phyloP scores from a whole-genome alignment of 2,329 filamentous ascomycete genomes.

The Exophiala mesophila region DNA sequence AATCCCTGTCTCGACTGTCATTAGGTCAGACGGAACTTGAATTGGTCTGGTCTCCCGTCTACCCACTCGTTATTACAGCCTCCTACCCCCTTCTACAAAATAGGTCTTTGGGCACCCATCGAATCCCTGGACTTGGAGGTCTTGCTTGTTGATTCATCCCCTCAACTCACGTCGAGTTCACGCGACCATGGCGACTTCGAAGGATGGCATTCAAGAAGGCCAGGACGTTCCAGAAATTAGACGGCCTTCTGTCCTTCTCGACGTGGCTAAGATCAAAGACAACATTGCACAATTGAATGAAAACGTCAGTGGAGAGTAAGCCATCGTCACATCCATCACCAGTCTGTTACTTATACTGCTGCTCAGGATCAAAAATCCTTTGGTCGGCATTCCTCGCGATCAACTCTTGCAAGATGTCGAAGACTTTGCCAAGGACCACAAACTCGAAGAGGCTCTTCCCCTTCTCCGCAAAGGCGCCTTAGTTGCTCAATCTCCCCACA shows the following conservation, averaged over 20 bases:
- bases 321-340: background rate
- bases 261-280: constrained; percentile 22
- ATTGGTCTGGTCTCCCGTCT: too few relatives aligned
- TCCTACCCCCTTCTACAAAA: too few relatives aligned
- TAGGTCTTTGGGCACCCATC: too few relatives aligned
- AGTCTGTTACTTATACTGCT: background rate
- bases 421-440: constrained; percentile 49
- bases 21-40: too few relatives aligned
- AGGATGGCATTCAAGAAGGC: constrained; percentile 9
- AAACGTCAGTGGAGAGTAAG: constrained; percentile 34
- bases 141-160: too few relatives aligned
- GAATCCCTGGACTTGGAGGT: too few relatives aligned
- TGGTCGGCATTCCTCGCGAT: constrained; percentile 30
- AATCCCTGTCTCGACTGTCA: too few relatives aligned
- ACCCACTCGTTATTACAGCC: too few relatives aligned
- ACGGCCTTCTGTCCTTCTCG: constrained; percentile 15
- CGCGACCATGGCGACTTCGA: constrained; percentile 14
- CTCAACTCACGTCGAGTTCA: too few relatives aligned
- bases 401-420: constrained; percentile 30
- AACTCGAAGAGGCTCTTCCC: constrained; percentile 53
- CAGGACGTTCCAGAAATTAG: background rate
- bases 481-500: constrained; percentile 64
- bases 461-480: constrained; percentile 66
- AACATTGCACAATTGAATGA: constrained; percentile 30
- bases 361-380: constrained; percentile 29